Conservation (phyloP, 495 filamentous ascomycete species). For the Hypoxylon fragiforme region DNA sequence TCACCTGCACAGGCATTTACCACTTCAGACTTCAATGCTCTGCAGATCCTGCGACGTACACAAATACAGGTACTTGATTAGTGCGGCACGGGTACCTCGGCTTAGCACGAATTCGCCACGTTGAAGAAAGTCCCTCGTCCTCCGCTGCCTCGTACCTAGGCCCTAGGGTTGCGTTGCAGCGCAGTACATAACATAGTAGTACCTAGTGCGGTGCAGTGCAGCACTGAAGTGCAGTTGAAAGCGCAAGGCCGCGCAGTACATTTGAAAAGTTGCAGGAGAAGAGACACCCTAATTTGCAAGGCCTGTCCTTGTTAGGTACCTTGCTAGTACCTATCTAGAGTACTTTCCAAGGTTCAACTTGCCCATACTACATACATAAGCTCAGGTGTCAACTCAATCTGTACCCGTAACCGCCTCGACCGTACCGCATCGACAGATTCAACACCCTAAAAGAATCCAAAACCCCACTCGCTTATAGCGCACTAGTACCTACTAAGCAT, state of each 20-base stretch:
- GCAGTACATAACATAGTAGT: constrained; percentile 16
- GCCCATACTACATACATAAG: too few relatives aligned
- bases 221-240: neutral
- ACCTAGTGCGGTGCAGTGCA: constrained; percentile 5
- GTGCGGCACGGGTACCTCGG: constrained; percentile 17
- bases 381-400: too few relatives aligned
- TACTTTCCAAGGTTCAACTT: too few relatives aligned
- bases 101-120: constrained; percentile 18
- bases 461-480: constrained; percentile 5
- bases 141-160: constrained; percentile 14
- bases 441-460: constrained; percentile 1
- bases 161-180: constrained; percentile 23
- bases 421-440: constrained; percentile 3
- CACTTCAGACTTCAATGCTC: too few relatives aligned
- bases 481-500: neutral
- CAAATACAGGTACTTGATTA: constrained; percentile 24
- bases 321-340: too few relatives aligned
- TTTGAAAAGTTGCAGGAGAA: neutral
- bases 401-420: neutral
- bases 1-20: too few relatives aligned
- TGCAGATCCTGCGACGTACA: too few relatives aligned
- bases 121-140: constrained; percentile 20
- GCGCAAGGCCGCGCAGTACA: too few relatives aligned
- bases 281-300: too few relatives aligned
- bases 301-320: too few relatives aligned